Evolutionary conservation across 2,329 filamentous ascomycete genomes (phyloP), one percentile per base, ranked within the genome.

Genomic region (Elsinoe fawcettii): DNA sequence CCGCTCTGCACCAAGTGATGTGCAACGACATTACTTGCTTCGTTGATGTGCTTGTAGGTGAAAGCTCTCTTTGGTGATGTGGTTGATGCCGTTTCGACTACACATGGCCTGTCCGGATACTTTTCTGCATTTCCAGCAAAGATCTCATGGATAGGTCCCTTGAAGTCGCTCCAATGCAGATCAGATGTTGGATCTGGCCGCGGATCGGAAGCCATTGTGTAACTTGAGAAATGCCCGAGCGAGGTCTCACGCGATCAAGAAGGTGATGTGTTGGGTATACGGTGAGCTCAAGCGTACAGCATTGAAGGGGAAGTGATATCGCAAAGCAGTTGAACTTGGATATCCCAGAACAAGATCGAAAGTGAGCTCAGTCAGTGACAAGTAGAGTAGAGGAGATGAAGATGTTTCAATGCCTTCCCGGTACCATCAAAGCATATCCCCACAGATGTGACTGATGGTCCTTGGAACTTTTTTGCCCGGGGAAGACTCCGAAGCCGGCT

Each of bases 1-100:
- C 91, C 90, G 65, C 83, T 79, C 53, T 85, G 77, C 56, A 87
- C 80, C 18, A 96, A 78, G 67, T 95, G 82, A 72, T 95, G 84
- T 20, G 90, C 88, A 5, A 96, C 71, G 16, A 83, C 78, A 69
- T 95, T 95, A 27, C 88, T 87, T 0, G 86, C 85, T 74, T 96
- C 87, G 67, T 90, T 80, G 67, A 97, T 96, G 66, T 95, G 88
- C 62, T 77, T 77, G 71, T 96, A 97, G 22, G 84, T 92, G 71
- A 93, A 96, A 69, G 74, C 60, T 56, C 70, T 66, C 56, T 66
- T 61, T 8, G 66, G 63, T n/a, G 69, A 64, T 6, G 63, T 77
- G 70, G 57, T 72, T 5, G 77, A 78, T 4, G 75, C 74, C 3
- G 85, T 88, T 66, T 88, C 85, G 1, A 86, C 77, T 2, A 88